Conservation (phyloP, 805 yeast genomes). For the Middelhovenomyces tepae region DNA sequence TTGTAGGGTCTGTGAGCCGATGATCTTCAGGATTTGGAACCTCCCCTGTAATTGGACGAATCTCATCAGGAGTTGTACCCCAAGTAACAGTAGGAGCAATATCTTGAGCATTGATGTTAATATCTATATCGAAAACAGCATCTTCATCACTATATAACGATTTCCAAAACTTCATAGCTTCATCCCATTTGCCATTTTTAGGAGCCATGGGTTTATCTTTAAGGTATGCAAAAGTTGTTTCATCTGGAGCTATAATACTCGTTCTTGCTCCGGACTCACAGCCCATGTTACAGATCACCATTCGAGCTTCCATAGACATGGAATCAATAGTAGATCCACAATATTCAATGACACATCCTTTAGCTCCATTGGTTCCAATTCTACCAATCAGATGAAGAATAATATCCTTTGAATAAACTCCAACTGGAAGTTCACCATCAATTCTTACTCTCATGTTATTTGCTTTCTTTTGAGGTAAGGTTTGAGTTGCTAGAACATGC, state of each 20-base stretch:
- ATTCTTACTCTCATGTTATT: conserved; percentile 85
- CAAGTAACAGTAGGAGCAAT: conserved; percentile 92
- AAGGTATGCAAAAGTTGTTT: conserved; percentile 72
- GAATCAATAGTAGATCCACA: conserved; percentile 86
- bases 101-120: conserved; percentile 67
- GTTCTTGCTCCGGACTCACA: conserved; percentile 98
- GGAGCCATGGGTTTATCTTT: conserved; percentile 91
- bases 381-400: conserved; percentile 86
- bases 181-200: conserved; percentile 82
- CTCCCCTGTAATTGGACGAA: conserved; percentile 75
- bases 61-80: conserved; percentile 99
- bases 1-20: conserved; percentile 54
- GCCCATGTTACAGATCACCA: conserved; percentile 98
- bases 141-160: conserved; percentile 78
- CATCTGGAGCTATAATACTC: conserved; percentile 94
- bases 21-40: conserved; percentile 75
- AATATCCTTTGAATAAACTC: conserved; percentile 89
- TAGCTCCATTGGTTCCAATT: conserved; percentile 98
- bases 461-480: conserved; percentile 77
- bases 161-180: conserved; percentile 82
- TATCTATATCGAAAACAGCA: conserved; percentile 76
- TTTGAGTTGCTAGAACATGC: conserved; percentile 93
- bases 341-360: conserved; percentile 90
- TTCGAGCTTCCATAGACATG: conserved; percentile 89
- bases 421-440: conserved; percentile 70